Base-by-base conservation (phyloP, 768 basidiomycete genomes). In the Dacryopinax primogenitus region DNA sequence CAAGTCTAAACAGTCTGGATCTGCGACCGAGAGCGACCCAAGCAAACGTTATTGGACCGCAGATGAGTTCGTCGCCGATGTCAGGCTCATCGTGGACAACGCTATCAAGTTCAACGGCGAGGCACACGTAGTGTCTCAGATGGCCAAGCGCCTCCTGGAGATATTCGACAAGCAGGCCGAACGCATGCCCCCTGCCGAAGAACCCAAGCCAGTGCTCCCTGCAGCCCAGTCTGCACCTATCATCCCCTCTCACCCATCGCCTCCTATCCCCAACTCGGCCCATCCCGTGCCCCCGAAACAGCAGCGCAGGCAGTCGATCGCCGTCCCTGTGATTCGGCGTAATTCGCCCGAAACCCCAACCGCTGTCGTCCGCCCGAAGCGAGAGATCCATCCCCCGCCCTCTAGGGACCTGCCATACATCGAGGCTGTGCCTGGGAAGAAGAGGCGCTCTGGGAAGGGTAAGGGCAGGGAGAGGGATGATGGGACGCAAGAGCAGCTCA, bases 341-440 rank as follows among this genome's bases (percentile, higher is more conserved):
- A 58, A 58, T 87, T 85, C 28, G 90, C 91, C 3, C 74, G 74
- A 15, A 80, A 81, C 32, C 73, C 75, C 51, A 66, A 78, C 80
- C 67, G 78, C 76, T 26, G 73, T 80, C 28, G 82, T 83, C 26
- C 85, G 96, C n/a, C 95, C 95, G 1, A 98, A 97, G 77, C 90
- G 96, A 64, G 96, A 99, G 75, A 94, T 97, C 32, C 95, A 97
- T 72, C 91, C 95, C 2, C 95, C 94, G 12, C 88, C 92, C 23
- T 86, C 92, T 0, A 94, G 92, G 75, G 95, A 97, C 71, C 75
- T 93, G 11, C 83, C 87, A 0, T 96, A 95, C 73, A 83, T 83
- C 13, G 90, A 91, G 72, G 80, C 72, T n/a, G 18, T 34, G 33
- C 62, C 63, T 26, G 62, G 21, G 62, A 64, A 64, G 66, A 70